These are phyloP conservation scores for Fusarium sp. DNA, from an alignment of 2,329 filamentous ascomycete genomes.

Conservation along the genomic window DNA sequence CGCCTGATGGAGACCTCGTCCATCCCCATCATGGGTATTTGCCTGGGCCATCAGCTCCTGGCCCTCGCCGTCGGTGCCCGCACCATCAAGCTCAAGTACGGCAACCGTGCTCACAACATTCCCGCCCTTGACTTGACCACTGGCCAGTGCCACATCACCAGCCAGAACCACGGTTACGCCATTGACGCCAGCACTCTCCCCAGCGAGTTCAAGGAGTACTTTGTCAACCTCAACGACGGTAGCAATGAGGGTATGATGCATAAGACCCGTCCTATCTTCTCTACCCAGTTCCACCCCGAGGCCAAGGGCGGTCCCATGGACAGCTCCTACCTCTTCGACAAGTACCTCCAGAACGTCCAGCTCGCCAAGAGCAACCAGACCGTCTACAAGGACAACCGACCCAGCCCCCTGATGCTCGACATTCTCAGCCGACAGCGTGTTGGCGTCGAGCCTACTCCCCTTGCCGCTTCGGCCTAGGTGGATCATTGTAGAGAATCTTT, in stretches of 20 bases:
- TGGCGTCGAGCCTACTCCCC: slow-evolving; percentile 77
- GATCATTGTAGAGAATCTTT: slow-evolving; percentile 11
- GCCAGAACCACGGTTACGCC: slow-evolving; percentile 98
- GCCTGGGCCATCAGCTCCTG: slow-evolving; percentile 95
- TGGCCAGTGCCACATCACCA: slow-evolving; percentile 97
- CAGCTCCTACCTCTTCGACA: slow-evolving; percentile 95
- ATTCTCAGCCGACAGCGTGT: slow-evolving; percentile 94
- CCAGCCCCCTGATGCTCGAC: slow-evolving; percentile 88
- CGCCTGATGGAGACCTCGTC: slow-evolving; percentile 92
- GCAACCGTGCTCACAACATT: slow-evolving; percentile 99
- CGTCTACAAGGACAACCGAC: slow-evolving; percentile 86
- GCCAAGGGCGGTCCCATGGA: slow-evolving; percentile 97
- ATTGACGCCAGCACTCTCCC: slow-evolving; percentile 88
- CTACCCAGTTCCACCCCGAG: slow-evolving; percentile 98
- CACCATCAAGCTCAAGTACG: slow-evolving; percentile 98
- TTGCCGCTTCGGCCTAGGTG: slow-evolving; percentile 62
- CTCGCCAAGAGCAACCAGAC: slow-evolving; percentile 88
- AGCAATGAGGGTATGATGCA: slow-evolving; percentile 98
- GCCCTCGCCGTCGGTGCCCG: slow-evolving; percentile 88
- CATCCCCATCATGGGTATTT: slow-evolving; percentile 97
- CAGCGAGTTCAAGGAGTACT: slow-evolving; percentile 95
- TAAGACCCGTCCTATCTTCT: slow-evolving; percentile 95
- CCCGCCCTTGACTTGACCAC: slow-evolving; percentile 94
- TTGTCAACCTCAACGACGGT: slow-evolving; percentile 97
- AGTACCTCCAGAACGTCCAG: slow-evolving; percentile 90